These are phyloP conservation scores for Zostera marina DNA, from an alignment of 116 monocot genomes.

Conservation along the genomic window DNA sequence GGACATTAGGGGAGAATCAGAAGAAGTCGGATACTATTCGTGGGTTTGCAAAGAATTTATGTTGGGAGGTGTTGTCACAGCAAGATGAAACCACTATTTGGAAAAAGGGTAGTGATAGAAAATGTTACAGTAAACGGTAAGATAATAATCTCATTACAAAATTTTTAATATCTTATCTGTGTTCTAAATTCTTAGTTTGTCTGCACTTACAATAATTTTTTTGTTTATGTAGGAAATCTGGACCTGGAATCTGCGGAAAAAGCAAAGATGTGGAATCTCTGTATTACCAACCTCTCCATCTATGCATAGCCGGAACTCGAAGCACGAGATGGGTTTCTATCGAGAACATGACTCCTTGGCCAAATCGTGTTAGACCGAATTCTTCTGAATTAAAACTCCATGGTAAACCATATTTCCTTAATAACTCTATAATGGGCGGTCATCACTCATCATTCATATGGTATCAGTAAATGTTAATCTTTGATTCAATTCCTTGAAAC, in stretches of 20 bases:
- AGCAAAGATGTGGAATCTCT: constrained; percentile 74
- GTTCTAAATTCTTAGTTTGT: background rate
- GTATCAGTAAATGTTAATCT: too few species aligned
- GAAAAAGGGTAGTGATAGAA: constrained; percentile 70
- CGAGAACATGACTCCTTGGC: constrained; percentile 53
- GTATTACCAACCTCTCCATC: constrained; percentile 60
- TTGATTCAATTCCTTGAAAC: too few species aligned
- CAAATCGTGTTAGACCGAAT: constrained; percentile 36
- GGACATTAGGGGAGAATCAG: constrained; percentile 57
- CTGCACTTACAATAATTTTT: too few species aligned
- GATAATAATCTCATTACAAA: background rate
- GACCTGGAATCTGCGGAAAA: constrained; percentile 54
- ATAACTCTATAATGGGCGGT: background rate
- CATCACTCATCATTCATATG: too few species aligned
- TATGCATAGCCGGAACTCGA: constrained; percentile 70
- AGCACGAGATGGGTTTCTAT: constrained; percentile 81
- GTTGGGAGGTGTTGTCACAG: constrained; percentile 92
- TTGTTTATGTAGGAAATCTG: constrained; percentile 47
- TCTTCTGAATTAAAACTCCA: constrained; percentile 19
- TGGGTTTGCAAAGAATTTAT: constrained; percentile 58
- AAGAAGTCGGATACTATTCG: constrained; percentile 47
- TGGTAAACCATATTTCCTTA: background rate
- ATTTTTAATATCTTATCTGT: background rate
- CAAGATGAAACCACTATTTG: constrained; percentile 95
- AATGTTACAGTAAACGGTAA: constrained; percentile 63